Conservation (phyloP, 73 alveolate genomes). For the Paramecium tetraurelia region DNA sequence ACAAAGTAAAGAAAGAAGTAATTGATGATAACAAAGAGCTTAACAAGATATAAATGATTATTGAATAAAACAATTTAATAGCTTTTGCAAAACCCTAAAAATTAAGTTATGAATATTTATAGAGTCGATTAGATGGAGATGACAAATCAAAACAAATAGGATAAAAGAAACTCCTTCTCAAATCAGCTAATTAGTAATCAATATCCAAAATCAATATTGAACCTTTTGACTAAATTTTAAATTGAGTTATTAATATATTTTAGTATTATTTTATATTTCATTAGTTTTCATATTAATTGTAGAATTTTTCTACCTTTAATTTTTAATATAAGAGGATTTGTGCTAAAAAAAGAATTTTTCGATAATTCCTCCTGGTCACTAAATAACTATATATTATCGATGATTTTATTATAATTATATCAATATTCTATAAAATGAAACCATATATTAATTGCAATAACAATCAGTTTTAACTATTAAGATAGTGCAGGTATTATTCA, state of each 20-base stretch:
- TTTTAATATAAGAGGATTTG: too few relatives aligned
- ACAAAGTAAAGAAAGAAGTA: background rate
- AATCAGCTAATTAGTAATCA: background rate
- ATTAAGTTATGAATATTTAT: background rate
- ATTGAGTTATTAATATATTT: background rate
- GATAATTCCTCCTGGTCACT: too few relatives aligned
- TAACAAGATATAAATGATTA: background rate
- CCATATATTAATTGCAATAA: background rate
- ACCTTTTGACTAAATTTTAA: background rate
- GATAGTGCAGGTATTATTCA: constrained; percentile 52
- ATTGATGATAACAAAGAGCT: background rate
- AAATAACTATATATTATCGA: too few relatives aligned
- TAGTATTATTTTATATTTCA: background rate
- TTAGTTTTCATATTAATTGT: too few relatives aligned
- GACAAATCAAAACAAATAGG: background rate
- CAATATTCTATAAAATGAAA: background rate
- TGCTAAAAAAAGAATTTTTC: too few relatives aligned
- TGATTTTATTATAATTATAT: too few relatives aligned
- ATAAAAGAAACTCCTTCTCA: background rate
- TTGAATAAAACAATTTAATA: background rate
- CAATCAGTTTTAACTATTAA: constrained; percentile 53
- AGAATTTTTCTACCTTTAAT: too few relatives aligned
- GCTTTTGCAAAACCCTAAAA: background rate
- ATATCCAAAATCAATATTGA: background rate
- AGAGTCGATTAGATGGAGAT: background rate